Percentiles rank a stretch among this genome's conserved stretches.
phyloP scores from a whole-genome alignment of 352 stramenopile genomes.

The Globisporangium lucens region DNA sequence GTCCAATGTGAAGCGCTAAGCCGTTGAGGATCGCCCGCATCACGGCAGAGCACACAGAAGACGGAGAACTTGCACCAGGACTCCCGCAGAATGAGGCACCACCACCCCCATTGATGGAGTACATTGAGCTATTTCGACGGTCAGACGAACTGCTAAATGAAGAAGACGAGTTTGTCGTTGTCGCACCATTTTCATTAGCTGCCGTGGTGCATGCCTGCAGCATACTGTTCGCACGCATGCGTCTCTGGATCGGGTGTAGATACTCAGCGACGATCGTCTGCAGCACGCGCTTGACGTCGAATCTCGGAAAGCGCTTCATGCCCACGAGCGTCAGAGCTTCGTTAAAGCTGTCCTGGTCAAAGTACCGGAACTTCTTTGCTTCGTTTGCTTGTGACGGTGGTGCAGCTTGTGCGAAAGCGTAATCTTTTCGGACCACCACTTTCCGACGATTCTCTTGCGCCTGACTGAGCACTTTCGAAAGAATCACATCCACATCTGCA shows the following conservation, averaged over 20 bases:
- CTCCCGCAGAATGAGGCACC: slow-evolving; percentile 20
- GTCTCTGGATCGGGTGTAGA: slow-evolving; percentile 38
- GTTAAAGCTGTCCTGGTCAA: slow-evolving; percentile 66
- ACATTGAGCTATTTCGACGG: slow-evolving; percentile 3
- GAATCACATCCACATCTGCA: slow-evolving; percentile 65
- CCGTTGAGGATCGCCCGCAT: slow-evolving; percentile 49
- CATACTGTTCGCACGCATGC: slow-evolving; percentile 19
- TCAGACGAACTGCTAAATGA: background rate
- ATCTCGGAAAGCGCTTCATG: slow-evolving; percentile 57
- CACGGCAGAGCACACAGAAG: slow-evolving; percentile 25
- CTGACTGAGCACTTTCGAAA: slow-evolving; percentile 58
- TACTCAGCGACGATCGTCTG: slow-evolving; percentile 56
- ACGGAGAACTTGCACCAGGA: slow-evolving; percentile 20
- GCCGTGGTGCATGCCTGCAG: background rate
- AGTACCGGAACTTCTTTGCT: slow-evolving; percentile 53
- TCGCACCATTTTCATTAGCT: background rate
- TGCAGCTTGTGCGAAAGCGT: slow-evolving; percentile 25
- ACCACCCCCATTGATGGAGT: slow-evolving; percentile 3
- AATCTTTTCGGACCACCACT: slow-evolving; percentile 54
- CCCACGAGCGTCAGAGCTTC: slow-evolving; percentile 65
- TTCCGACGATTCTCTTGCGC: slow-evolving; percentile 52
- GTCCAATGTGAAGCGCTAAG: slow-evolving; percentile 41
- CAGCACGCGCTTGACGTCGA: slow-evolving; percentile 45
- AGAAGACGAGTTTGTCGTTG: background rate
- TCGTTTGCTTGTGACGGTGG: slow-evolving; percentile 23